Evolutionary conservation across 2,329 filamentous ascomycete genomes (phyloP).

Genomic region (Elsinoe batatas): DNA sequence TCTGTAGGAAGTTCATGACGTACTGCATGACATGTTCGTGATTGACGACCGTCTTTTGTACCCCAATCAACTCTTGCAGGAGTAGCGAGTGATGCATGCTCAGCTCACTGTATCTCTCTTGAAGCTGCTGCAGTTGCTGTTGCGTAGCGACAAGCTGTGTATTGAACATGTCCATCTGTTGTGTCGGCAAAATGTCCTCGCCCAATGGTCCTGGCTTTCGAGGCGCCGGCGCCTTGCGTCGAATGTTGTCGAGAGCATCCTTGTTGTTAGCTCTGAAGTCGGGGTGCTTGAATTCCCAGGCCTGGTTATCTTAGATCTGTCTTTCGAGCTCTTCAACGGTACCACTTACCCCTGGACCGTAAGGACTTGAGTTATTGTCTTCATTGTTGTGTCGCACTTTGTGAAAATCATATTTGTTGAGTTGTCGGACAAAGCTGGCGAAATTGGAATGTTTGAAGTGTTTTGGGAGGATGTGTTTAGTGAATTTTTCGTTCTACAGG

Average conservation of each 20-base stretch:
- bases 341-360: conserved; percentile 61
- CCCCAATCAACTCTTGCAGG: conserved; percentile 52
- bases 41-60: conserved; percentile 62
- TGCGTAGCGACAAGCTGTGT: conserved; percentile 83
- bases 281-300: conserved; percentile 95
- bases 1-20: conserved; percentile 58
- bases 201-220: conserved; percentile 57
- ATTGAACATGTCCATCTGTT: conserved; percentile 82
- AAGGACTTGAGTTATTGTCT: conserved; percentile 70
- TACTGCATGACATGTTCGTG: conserved; percentile 63
- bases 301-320: conserved; percentile 45
- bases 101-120: conserved; percentile 75
- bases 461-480: conserved; percentile 90
- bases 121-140: conserved; percentile 79
- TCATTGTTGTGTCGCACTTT: conserved; percentile 91
- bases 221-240: conserved; percentile 85
- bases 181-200: conserved; percentile 67
- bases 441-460: conserved; percentile 99
- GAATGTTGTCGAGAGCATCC: conserved; percentile 91
- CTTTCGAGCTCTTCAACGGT: conserved; percentile 19
- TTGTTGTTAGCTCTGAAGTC: conserved; percentile 95
- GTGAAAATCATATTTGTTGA: conserved; percentile 98
- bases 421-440: conserved; percentile 86
- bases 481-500: conserved; percentile 88
- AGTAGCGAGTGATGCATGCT: conserved; percentile 55